Base-by-base conservation (phyloP, 345 rosid species). In the Balakata baccata region DNA sequence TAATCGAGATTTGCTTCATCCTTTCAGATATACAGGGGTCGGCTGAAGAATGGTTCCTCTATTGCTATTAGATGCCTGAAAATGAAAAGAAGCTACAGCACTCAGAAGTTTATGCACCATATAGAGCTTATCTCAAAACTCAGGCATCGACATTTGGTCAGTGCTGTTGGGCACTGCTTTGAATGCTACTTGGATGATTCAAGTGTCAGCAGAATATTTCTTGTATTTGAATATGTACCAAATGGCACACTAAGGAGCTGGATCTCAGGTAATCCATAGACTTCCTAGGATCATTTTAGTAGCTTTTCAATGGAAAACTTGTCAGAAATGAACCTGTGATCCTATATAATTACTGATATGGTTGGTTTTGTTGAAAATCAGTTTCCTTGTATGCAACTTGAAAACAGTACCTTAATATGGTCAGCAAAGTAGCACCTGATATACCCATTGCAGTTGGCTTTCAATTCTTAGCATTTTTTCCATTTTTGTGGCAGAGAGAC, bases 131-230 rank as follows among this genome's bases (percentile, higher is more conserved):
- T 90, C 10, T 87, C 97, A 17, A 95, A 91, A 72, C 86, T 95
- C 61, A 89, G 99, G 68, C 92, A 95, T 79, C 87, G 89, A 45
- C 94, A 92, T 81, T 85, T 95, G 57, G 97, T 89, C 81, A 89
- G 99, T 72, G 89, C 91, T 39, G 86, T 95, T 10, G 99, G 99
- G 39, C 97, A 95, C 77, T 90, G 97, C 84, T 92, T 95, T 34
- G 98, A 89, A 61, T 92, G 92, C 82, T 92, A 95, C 86, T 85
- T 92, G 76, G 97, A 92, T 74, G 96, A 95, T 81, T 91, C 98
- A 41, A 91, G 90, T 25, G 94, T 95, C 81, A 92, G 97, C 86
- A 91, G 97, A 87, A 85, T 90, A 78, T 95, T 95, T 77, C 87
- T 89, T 16, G 81, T 92, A 45, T 92, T 95, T 11, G 98, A 95